These are phyloP conservation scores for Emericellopsis atlantica DNA, from an alignment of 2,329 filamentous ascomycete genomes.

Conservation along the genomic window DNA sequence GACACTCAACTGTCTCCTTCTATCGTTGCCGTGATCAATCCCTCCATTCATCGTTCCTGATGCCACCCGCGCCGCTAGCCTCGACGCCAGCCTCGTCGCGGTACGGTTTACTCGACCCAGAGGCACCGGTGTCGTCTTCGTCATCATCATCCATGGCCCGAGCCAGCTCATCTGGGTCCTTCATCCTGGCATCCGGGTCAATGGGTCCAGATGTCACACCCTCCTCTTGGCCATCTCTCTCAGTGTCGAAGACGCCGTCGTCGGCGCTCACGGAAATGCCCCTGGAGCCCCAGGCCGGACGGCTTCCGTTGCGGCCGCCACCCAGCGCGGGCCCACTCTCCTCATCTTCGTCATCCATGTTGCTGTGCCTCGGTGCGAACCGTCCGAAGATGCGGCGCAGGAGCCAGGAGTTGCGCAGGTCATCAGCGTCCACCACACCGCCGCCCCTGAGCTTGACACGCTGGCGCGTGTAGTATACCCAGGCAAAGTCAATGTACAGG, in stretches of 20 bases:
- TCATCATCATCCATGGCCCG: conserved; percentile 46
- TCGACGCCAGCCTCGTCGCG: conserved; percentile 12
- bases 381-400: conserved; percentile 65
- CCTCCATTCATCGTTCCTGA: conserved; percentile 34
- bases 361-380: conserved; percentile 16
- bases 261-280: conserved; percentile 57
- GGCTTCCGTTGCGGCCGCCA: conserved; percentile 14
- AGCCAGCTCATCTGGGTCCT: conserved; percentile 53
- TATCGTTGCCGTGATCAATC: conserved; percentile 10
- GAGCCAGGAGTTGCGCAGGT: conserved; percentile 75
- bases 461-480: conserved; percentile 92
- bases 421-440: conserved; percentile 80
- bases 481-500: conserved; percentile 87
- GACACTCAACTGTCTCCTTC: too few species aligned
- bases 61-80: conserved; percentile 16
- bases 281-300: conserved; percentile 49
- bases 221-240: conserved; percentile 33
- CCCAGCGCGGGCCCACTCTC: conserved; percentile 41
- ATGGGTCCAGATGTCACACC: conserved; percentile 27
- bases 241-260: conserved; percentile 40
- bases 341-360: conserved; percentile 45
- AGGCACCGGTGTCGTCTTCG: conserved; percentile 23
- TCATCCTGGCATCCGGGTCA: conserved; percentile 54
- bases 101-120: not conserved
- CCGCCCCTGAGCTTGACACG: conserved; percentile 83